Percentiles rank a stretch among this genome's conserved stretches.
These are phyloP conservation scores for Chloroidium sp. DNA, from an alignment of 163 green algal species.

Conservation along the genomic window DNA sequence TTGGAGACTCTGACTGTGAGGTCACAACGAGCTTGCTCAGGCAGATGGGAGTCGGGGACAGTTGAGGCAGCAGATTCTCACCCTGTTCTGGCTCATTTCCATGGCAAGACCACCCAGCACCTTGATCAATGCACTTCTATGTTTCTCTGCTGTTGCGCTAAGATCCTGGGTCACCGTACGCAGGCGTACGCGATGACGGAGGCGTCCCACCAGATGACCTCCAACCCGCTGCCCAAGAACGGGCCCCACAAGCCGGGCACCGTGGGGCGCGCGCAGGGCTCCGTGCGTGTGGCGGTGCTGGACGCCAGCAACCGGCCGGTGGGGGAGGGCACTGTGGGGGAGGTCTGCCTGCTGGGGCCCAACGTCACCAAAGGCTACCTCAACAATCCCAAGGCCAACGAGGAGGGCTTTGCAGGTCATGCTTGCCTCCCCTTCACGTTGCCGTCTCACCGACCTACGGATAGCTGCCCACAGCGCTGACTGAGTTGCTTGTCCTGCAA, in stretches of 20 bases:
- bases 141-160: background rate
- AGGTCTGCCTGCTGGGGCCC: constrained; percentile 68
- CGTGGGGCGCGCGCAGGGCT: constrained; percentile 59
- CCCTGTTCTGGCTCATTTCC: background rate
- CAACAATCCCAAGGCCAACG: constrained; percentile 66
- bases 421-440: background rate
- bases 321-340: constrained; percentile 35
- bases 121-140: no score
- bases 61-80: no score
- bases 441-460: background rate
- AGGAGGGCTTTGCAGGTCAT: constrained; percentile 60
- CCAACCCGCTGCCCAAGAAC: constrained; percentile 68
- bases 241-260: constrained; percentile 61
- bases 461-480: background rate
- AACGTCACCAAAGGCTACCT: constrained; percentile 75
- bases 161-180: background rate
- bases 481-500: background rate
- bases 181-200: constrained; percentile 58
- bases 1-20: no score
- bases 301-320: constrained; percentile 22
- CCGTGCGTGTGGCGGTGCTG: constrained; percentile 47
- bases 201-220: constrained; percentile 75
- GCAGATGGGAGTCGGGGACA: no score
- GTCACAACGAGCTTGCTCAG: no score
- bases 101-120: background rate